A percentile compares a stretch with the other conserved stretches of the same genome.
Conservation (phyloP, 2,329 filamentous ascomycete species). For the Tolypocladium endophyticum region DNA sequence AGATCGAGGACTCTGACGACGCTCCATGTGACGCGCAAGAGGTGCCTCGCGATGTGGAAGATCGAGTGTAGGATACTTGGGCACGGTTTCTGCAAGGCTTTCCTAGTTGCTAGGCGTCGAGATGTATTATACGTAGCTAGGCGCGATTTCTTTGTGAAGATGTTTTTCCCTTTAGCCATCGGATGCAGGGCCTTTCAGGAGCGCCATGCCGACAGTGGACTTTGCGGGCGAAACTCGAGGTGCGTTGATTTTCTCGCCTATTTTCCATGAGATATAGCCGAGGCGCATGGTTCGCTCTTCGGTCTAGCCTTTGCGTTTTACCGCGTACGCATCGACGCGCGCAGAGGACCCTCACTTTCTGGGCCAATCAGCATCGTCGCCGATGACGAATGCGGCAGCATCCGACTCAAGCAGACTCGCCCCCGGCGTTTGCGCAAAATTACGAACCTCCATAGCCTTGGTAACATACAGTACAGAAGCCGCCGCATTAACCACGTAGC, state of each 20-base stretch:
- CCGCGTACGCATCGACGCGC: background rate
- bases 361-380: background rate
- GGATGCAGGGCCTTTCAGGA: background rate
- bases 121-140: background rate
- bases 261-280: background rate
- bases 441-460: background rate
- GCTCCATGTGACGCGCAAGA: background rate
- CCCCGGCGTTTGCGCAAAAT: background rate
- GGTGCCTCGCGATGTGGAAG: background rate
- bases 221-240: background rate
- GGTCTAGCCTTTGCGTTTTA: background rate
- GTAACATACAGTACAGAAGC: background rate
- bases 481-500: background rate
- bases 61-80: background rate
- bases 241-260: background rate
- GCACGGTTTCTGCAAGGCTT: background rate
- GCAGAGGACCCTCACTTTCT: background rate
- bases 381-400: constrained; percentile 1
- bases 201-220: background rate
- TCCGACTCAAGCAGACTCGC: background rate
- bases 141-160: background rate
- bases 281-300: background rate
- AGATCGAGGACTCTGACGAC: background rate
- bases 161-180: background rate
- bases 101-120: background rate